These are phyloP conservation scores for Trichoderma asperellum DNA, from an alignment of 2,329 filamentous ascomycete species.

Conservation along the genomic window DNA sequence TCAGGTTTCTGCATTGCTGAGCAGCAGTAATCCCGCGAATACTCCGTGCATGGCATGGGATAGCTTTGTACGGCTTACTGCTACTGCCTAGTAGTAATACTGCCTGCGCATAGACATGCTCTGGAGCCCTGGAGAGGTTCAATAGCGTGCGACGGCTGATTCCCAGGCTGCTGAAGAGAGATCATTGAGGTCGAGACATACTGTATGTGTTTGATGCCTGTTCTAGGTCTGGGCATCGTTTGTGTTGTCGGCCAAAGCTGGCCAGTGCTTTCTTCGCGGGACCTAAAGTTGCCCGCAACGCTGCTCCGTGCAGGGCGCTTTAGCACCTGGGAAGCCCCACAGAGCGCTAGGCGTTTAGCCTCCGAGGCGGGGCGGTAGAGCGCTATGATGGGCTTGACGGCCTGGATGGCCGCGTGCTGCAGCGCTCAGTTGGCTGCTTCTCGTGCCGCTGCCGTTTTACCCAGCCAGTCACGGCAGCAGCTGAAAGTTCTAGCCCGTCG, in stretches of 20 bases:
- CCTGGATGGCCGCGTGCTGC: not conserved
- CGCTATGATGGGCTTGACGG: not conserved
- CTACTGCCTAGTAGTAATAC: not conserved
- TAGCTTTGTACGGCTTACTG: not conserved
- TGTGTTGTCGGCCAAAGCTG: not conserved
- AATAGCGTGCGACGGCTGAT: not conserved
- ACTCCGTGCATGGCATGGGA: not conserved
- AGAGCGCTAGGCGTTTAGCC: slow-evolving; percentile 11
- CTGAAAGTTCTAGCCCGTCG: not conserved
- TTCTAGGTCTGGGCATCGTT: not conserved
- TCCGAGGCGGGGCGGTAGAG: slow-evolving; percentile 16
- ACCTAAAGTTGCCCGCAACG: slow-evolving; percentile 1
- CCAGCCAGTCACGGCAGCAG: slow-evolving; percentile 20
- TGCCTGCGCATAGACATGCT: not conserved
- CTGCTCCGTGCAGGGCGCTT: not conserved
- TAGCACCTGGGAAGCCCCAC: slow-evolving; percentile 2
- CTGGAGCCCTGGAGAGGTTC: not conserved
- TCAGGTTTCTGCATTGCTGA: not conserved
- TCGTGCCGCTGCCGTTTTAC: slow-evolving; percentile 12
- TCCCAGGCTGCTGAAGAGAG: not conserved
- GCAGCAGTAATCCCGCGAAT: not conserved
- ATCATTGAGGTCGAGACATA: not conserved
- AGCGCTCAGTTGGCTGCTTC: slow-evolving; percentile 4
- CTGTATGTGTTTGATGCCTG: not conserved
- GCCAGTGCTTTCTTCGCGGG: not conserved